Base-by-base conservation (phyloP, 2,329 filamentous ascomycete genomes). In the Beauveria bassiana region DNA sequence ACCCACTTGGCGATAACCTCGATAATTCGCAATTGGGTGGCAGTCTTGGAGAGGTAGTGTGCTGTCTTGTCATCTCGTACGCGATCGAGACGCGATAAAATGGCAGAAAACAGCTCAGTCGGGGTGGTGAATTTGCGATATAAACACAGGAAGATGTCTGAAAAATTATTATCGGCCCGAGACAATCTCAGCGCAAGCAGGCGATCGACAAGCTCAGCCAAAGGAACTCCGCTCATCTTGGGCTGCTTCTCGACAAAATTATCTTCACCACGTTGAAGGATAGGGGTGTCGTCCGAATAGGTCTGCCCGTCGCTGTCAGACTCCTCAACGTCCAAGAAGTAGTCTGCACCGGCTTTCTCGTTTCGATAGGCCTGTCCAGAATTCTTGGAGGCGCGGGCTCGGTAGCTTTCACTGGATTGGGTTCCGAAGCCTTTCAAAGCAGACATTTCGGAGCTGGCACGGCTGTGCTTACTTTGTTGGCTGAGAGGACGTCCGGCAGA, bases 41-140 rank as follows among this genome's bases (percentile, higher is more conserved):
- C 86, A 46, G 89, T 93, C 67, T 88, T 91, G 59, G 87, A 87
- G 49, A 97, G 82, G 65, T 90, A 87, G 65, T 86, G 83, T 0
- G 86, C 81, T 10, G 81, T 79, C 65, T 83, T 86, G 63, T 89
- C 86, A 49, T 86, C 84, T 68, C 86, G 85, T 26, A 89, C 78
- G 18, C 78, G 80, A 66, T 96, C 89, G 63, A 96, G 85, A 45
- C 89, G 86, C 62, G 87, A 81, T 46, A 96, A 79, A 50, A 98
- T 89, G 8, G 90, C 86, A 46, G 86, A 83, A 58, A 98, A 85
- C 5, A 99, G 81, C 65, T 88, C 83, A 10, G 84, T 82, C 0
- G 95, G 95, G 2, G 93, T 85, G 4, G 91, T 89, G 71, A 99
- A 98, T 72, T 95, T 96, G 64, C 95, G 88, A 74, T 98, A 98